These are phyloP conservation scores for Lasiodiplodia sp. DNA, from an alignment of 2,329 filamentous ascomycete species.

Conservation along the genomic window DNA sequence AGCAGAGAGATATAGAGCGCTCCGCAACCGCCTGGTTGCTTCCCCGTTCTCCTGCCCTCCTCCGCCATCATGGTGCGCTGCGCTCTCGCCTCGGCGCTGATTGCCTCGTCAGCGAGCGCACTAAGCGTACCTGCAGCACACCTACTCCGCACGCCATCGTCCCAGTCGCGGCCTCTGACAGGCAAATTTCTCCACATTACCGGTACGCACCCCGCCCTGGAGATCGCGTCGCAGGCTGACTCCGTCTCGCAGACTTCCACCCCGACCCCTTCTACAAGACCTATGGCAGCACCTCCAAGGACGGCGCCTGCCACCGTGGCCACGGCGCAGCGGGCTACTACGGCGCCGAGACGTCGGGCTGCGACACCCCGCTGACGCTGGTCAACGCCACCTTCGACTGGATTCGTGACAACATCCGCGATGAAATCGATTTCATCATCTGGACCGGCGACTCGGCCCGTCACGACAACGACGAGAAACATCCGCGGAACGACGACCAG, in stretches of 20 bases:
- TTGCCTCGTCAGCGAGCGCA: constrained; percentile 24
- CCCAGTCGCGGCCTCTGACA: constrained; percentile 31
- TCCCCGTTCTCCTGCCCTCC: constrained; percentile 2
- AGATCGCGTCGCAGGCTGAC: constrained; percentile 22
- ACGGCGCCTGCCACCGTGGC: constrained; percentile 79
- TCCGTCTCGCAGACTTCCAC: constrained; percentile 75
- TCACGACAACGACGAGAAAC: constrained; percentile 84
- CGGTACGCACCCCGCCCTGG: constrained; percentile 61
- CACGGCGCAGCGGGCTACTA: constrained; percentile 79
- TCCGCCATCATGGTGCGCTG: constrained; percentile 38
- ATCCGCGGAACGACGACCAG: constrained; percentile 77
- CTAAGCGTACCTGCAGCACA: constrained; percentile 22
- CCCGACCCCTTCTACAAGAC: constrained; percentile 87
- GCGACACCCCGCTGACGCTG: constrained; percentile 82
- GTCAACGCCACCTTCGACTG: constrained; percentile 90
- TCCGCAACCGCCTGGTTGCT: constrained; percentile 4
- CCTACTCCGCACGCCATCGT: constrained; percentile 2
- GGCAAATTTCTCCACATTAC: constrained; percentile 89
- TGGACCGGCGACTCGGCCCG: constrained; percentile 93
- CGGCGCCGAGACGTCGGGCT: constrained; percentile 86
- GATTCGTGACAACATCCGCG: constrained; percentile 79
- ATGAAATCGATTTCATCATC: constrained; percentile 85
- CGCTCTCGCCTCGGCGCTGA: constrained; percentile 40
- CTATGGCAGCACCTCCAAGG: constrained; percentile 73
- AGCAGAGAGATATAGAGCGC: constrained; percentile 15